phyloP scores from a whole-genome alignment of 1,284 basidiomycete genomes.

The Trichosporon faecale region DNA sequence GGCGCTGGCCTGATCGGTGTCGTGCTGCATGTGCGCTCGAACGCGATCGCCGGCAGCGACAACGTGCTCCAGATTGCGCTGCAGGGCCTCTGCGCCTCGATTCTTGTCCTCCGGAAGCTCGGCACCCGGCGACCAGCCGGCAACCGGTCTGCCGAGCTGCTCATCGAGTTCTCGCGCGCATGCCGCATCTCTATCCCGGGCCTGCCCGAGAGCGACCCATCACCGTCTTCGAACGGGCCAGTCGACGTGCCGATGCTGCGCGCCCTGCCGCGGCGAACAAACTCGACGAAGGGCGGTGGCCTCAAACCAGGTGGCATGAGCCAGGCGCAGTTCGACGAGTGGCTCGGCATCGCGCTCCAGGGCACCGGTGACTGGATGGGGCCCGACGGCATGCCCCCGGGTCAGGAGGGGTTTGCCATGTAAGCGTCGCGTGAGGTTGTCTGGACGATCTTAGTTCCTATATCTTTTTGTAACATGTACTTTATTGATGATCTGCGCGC shows the following conservation, averaged over 20 bases:
- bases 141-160: slow-evolving; percentile 33
- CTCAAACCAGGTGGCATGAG: slow-evolving; percentile 12
- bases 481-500: neutral
- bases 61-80: slow-evolving; percentile 29
- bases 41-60: slow-evolving; percentile 21
- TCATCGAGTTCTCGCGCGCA: slow-evolving; percentile 35
- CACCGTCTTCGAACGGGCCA: slow-evolving; percentile 14
- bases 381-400: slow-evolving; percentile 12
- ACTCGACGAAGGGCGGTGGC: slow-evolving; percentile 6
- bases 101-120: slow-evolving; percentile 33
- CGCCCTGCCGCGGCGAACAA: slow-evolving; percentile 28
- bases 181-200: slow-evolving; percentile 32
- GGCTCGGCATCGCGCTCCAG: slow-evolving; percentile 32
- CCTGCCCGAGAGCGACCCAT: slow-evolving; percentile 18
- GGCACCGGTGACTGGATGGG: slow-evolving; percentile 27
- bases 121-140: slow-evolving; percentile 34
- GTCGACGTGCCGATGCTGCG: slow-evolving; percentile 41
- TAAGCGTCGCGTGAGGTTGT: neutral
- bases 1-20: slow-evolving; percentile 39
- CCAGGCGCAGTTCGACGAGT: slow-evolving; percentile 32
- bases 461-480: neutral
- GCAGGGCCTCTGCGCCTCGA: slow-evolving; percentile 34
- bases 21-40: slow-evolving; percentile 33
- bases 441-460: neutral
- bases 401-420: slow-evolving; percentile 14